phyloP scores from a whole-genome alignment of 2,329 filamentous ascomycete species.

The Xylogone sp. region DNA sequence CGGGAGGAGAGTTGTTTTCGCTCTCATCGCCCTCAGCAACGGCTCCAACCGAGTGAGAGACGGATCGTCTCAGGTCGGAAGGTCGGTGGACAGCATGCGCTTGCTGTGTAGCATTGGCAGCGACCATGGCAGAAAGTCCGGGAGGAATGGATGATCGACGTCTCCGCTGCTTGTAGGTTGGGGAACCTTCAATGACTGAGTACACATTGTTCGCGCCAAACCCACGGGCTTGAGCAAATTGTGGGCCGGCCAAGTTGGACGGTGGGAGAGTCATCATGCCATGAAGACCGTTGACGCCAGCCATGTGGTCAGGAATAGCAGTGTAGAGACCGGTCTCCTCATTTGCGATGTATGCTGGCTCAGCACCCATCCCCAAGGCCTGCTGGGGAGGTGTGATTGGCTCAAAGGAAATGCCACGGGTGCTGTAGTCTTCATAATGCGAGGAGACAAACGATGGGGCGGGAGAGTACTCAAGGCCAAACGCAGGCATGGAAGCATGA shows the following conservation, averaged over 20 bases:
- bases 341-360: conserved; percentile 96
- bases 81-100: conserved; percentile 67
- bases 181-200: conserved; percentile 94
- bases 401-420: conserved; percentile 92
- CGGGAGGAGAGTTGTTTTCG: conserved; percentile 74
- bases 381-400: conserved; percentile 95
- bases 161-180: conserved; percentile 96
- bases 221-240: conserved; percentile 69
- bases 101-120: conserved; percentile 50
- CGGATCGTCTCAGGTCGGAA: conserved; percentile 85
- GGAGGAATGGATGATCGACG: conserved; percentile 90
- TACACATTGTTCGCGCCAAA: conserved; percentile 78
- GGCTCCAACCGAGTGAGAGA: conserved; percentile 82
- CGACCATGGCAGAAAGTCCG: conserved; percentile 65
- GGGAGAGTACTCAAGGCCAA: conserved; percentile 91
- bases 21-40: conserved; percentile 77
- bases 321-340: conserved; percentile 97
- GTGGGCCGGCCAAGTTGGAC: conserved; percentile 75
- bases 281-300: conserved; percentile 69
- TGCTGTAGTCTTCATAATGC: conserved; percentile 97
- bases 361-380: conserved; percentile 71
- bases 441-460: conserved; percentile 98
- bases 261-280: conserved; percentile 88
- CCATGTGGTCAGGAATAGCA: conserved; percentile 82
- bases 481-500: conserved; percentile 97